Evolutionary conservation across 768 basidiomycete genomes (phyloP).

Genomic region (Sporobolomyces roseus): DNA sequence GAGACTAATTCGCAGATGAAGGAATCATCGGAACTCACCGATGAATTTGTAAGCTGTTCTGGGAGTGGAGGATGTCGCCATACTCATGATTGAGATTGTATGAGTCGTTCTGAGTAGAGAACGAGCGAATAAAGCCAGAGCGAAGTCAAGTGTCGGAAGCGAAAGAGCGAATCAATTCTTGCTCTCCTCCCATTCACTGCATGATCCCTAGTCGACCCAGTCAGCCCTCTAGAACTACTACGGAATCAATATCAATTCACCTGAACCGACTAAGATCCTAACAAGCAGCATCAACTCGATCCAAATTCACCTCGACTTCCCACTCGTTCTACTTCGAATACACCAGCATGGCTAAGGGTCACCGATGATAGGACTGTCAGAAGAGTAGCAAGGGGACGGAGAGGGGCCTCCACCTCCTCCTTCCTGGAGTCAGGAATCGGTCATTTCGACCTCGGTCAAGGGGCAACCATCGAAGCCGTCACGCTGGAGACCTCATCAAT

Average conservation of each 20-base stretch:
- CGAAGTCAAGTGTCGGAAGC: not conserved
- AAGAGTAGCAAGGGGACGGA: not conserved
- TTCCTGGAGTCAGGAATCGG: slow-evolving; percentile 14
- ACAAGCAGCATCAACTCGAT: not conserved
- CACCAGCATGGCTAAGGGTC: slow-evolving; percentile 12
- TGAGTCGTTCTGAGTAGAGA: not conserved
- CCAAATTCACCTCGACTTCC: not conserved
- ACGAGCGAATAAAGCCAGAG: not conserved
- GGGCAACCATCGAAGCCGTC: not conserved
- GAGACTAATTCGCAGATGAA: too few species aligned
- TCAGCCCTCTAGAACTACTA: not conserved
- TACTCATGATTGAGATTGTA: not conserved
- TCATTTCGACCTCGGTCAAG: not conserved
- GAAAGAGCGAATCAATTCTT: not conserved
- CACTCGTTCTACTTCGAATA: not conserved
- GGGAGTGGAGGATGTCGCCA: not conserved
- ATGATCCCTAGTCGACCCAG: slow-evolving; percentile 20
- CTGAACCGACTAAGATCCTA: slow-evolving; percentile 14
- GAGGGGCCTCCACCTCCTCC: slow-evolving; percentile 12
- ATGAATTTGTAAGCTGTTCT: not conserved
- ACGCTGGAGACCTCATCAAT: not conserved
- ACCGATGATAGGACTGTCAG: not conserved
- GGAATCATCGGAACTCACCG: too few species aligned
- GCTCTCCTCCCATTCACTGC: not conserved
- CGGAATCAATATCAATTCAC: not conserved